phyloP scores from a whole-genome alignment of 257 asterid genomes.

The Rubia yunnanensis region DNA sequence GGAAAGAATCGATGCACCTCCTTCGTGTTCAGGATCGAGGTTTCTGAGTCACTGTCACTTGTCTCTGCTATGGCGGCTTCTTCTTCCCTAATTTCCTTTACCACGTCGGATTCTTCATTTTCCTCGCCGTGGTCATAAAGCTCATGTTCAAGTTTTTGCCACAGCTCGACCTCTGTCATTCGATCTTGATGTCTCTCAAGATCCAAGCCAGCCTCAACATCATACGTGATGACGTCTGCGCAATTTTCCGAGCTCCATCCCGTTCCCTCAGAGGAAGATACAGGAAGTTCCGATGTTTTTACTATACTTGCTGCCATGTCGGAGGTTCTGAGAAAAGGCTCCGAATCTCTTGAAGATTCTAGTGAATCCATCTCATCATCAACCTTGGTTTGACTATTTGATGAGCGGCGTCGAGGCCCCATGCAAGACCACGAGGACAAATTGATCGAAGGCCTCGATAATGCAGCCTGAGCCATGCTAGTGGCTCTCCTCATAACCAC shows the following conservation, averaged over 20 bases:
- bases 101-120: slow-evolving; percentile 36
- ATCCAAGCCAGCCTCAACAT: slow-evolving; percentile 36
- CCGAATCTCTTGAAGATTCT: slow-evolving; percentile 43
- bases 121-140: slow-evolving; percentile 44
- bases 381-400: slow-evolving; percentile 25
- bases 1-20: slow-evolving; percentile 94
- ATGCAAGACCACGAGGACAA: slow-evolving; percentile 87
- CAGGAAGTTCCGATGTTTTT: slow-evolving; percentile 33
- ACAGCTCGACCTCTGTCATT: slow-evolving; percentile 81
- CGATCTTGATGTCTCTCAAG: slow-evolving; percentile 45
- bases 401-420: slow-evolving; percentile 89
- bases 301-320: slow-evolving; percentile 26
- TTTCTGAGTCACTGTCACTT: slow-evolving; percentile 34
- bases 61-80: slow-evolving; percentile 72
- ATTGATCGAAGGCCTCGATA: slow-evolving; percentile 59
- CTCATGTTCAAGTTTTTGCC: slow-evolving; percentile 94
- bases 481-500: slow-evolving; percentile 97
- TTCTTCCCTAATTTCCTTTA: slow-evolving; percentile 70
- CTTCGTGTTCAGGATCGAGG: slow-evolving; percentile 47
- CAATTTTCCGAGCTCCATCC: slow-evolving; percentile 23
- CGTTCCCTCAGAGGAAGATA: slow-evolving; percentile 38
- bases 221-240: slow-evolving; percentile 26
- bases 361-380: slow-evolving; percentile 24
- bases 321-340: slow-evolving; percentile 36
- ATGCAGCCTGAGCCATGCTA: slow-evolving; percentile 96